phyloP scores from a whole-genome alignment of 352 stramenopile genomes.

The Pilasporangium apinafurcum region DNA sequence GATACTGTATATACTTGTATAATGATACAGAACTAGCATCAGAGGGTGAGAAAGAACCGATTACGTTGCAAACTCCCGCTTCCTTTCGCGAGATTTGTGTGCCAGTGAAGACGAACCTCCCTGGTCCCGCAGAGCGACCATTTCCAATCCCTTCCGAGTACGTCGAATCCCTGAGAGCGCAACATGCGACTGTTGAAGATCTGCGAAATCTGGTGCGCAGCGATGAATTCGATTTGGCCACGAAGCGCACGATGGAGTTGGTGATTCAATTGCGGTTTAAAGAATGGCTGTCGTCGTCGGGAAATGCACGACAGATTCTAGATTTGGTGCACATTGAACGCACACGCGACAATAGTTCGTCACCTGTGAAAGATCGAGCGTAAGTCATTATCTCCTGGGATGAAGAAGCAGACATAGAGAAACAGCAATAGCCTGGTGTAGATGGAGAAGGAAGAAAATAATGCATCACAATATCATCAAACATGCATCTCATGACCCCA shows the following conservation, averaged over 20 bases:
- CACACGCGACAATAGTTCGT: slow-evolving; percentile 11
- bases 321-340: slow-evolving; percentile 84
- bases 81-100: slow-evolving; percentile 66
- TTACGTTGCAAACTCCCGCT: slow-evolving; percentile 49
- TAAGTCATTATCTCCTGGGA: not conserved
- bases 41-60: slow-evolving; percentile 43
- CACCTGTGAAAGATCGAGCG: slow-evolving; percentile 8
- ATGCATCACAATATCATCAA: too few species aligned
- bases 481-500: too few species aligned
- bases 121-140: slow-evolving; percentile 41
- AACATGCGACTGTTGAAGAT: slow-evolving; percentile 72
- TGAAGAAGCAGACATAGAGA: slow-evolving; percentile 1
- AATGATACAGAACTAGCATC: not conserved
- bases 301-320: slow-evolving; percentile 84
- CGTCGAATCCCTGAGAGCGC: slow-evolving; percentile 40
- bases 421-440: slow-evolving; percentile 14
- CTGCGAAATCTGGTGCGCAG: slow-evolving; percentile 65
- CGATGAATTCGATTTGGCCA: slow-evolving; percentile 75
- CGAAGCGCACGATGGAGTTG: slow-evolving; percentile 76
- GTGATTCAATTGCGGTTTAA: slow-evolving; percentile 82
- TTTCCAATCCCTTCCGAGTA: slow-evolving; percentile 81
- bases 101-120: slow-evolving; percentile 44
- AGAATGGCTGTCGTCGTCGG: slow-evolving; percentile 84
- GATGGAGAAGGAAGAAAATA: too few species aligned
- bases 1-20: not conserved